These are phyloP conservation scores for Guadua angustifolia DNA, from an alignment of 176 grass and related monocot genomes.

Conservation along the genomic window DNA sequence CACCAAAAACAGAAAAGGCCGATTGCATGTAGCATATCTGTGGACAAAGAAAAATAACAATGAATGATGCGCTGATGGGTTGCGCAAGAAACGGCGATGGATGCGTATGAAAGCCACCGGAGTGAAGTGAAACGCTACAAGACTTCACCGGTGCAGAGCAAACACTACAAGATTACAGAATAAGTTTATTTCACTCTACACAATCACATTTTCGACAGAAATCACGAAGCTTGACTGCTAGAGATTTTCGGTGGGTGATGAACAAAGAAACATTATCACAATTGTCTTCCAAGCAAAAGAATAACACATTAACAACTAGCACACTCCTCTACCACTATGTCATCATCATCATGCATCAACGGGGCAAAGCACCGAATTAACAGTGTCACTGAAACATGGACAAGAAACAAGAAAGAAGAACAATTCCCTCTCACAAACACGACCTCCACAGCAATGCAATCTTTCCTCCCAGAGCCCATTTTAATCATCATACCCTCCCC, in stretches of 20 bases:
- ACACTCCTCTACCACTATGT: slow-evolving; percentile 68
- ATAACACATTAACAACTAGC: slow-evolving; percentile 68
- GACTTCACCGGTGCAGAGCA: neutral
- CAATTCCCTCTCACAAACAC: slow-evolving; percentile 71
- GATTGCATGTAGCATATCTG: neutral
- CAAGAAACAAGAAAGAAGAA: slow-evolving; percentile 72
- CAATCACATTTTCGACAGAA: slow-evolving; percentile 42
- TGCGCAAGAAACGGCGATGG: neutral
- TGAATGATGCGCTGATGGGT: neutral
- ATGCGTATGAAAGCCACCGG: neutral
- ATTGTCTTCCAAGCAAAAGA: slow-evolving; percentile 70
- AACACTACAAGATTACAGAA: neutral
- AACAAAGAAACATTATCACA: slow-evolving; percentile 73
- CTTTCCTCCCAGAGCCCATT: slow-evolving; percentile 32
- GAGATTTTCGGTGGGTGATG: slow-evolving; percentile 38
- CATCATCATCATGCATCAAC: slow-evolving; percentile 56
- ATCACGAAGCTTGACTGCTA: slow-evolving; percentile 39
- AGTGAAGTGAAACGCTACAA: neutral
- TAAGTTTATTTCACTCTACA: slow-evolving; percentile 38
- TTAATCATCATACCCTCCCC: slow-evolving; percentile 65
- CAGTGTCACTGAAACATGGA: slow-evolving; percentile 61
- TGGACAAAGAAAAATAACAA: neutral
- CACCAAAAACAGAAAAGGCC: neutral
- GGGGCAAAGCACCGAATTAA: slow-evolving; percentile 62
- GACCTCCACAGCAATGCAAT: slow-evolving; percentile 63